These are phyloP conservation scores for Apiospora rasikravindrae DNA, from an alignment of 2,329 filamentous ascomycete species.

Conservation along the genomic window DNA sequence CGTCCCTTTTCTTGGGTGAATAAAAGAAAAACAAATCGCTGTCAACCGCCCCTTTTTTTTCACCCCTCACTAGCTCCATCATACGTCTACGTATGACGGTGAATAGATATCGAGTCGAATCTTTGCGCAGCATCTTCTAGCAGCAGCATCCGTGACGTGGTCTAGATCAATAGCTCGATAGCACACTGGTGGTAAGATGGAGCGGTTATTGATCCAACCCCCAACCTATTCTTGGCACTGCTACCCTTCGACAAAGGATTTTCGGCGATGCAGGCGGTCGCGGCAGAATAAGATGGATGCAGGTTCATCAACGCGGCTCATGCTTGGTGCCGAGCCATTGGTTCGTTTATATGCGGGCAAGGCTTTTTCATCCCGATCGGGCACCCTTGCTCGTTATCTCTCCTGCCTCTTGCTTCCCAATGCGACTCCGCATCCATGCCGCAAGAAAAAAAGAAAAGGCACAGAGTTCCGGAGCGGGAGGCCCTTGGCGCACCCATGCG, in stretches of 20 bases:
- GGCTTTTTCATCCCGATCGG: neutral
- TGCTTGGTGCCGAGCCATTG: conserved; percentile 10
- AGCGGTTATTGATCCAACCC: neutral
- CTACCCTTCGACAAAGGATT: neutral
- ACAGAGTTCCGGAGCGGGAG: neutral
- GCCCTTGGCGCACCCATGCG: neutral
- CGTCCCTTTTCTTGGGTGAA: neutral
- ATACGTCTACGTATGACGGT: neutral
- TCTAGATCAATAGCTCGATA: neutral
- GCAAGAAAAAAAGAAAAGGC: neutral
- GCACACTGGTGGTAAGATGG: neutral
- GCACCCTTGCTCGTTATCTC: neutral
- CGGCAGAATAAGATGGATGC: conserved; percentile 14
- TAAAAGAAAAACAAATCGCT: neutral
- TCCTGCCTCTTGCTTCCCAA: neutral
- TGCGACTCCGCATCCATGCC: neutral
- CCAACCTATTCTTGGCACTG: neutral
- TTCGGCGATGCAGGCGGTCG: neutral
- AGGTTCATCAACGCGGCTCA: conserved; percentile 13
- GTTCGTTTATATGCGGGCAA: conserved; percentile 12
- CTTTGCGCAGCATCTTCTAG: neutral
- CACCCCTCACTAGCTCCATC: neutral
- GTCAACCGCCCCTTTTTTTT: neutral
- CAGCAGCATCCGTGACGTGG: neutral
- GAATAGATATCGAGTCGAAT: neutral